These are phyloP conservation scores for Ramularia endophylla DNA, from an alignment of 2,329 filamentous ascomycete species.

Conservation along the genomic window DNA sequence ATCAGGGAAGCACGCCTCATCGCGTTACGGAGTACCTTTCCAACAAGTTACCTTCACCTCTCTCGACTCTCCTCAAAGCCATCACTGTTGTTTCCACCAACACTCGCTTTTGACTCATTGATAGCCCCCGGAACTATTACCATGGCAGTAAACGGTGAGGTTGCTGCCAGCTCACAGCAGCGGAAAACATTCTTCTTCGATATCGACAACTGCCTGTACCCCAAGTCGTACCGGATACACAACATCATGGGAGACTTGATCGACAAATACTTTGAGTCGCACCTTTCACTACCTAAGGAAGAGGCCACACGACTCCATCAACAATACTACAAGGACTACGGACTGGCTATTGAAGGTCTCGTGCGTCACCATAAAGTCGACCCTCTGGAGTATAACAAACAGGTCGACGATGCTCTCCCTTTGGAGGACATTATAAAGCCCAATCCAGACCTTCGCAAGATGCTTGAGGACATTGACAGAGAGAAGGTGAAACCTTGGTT, in stretches of 20 bases:
- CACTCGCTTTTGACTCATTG: no score
- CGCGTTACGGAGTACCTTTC: no score
- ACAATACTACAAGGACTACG: constrained; percentile 93
- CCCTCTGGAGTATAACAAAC: constrained; percentile 84
- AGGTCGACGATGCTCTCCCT: constrained; percentile 92
- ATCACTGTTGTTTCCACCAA: no score
- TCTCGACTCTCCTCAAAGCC: no score
- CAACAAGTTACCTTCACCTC: no score
- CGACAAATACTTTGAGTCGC: constrained; percentile 56
- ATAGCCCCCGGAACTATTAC: no score
- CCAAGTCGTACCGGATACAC: constrained; percentile 70
- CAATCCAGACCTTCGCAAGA: constrained; percentile 63
- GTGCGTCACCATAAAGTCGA: constrained; percentile 94
- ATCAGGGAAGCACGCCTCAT: not conserved
- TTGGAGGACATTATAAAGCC: constrained; percentile 79
- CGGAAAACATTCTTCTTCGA: constrained; percentile 69
- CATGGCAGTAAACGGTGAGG: constrained; percentile 8
- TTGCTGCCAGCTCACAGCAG: constrained; percentile 5
- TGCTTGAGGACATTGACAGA: constrained; percentile 77
- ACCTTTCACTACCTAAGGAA: constrained; percentile 66
- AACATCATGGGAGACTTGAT: constrained; percentile 86
- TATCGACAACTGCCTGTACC: constrained; percentile 97
- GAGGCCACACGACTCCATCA: constrained; percentile 83
- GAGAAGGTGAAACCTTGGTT: constrained; percentile 86
- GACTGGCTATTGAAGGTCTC: constrained; percentile 92